Conservation (phyloP, 768 basidiomycete species). For the Gloeophyllum trabeum region DNA sequence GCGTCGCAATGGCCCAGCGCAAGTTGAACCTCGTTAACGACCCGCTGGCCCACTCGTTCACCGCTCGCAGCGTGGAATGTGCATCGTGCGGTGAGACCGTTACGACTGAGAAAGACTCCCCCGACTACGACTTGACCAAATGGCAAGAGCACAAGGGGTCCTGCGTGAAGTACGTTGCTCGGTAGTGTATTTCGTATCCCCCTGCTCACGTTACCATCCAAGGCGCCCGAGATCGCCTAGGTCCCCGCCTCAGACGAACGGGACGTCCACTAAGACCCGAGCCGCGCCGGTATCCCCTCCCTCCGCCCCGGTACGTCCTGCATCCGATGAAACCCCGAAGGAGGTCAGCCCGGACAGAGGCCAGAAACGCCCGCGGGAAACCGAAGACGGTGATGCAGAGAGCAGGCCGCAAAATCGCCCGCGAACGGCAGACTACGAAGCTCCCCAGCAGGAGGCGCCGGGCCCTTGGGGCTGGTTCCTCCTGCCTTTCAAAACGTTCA, state of each 20-base stretch:
- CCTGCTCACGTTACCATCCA: slow-evolving; percentile 2
- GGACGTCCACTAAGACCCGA: slow-evolving; percentile 26
- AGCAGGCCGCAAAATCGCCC: slow-evolving; percentile 41
- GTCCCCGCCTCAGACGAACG: slow-evolving; percentile 13
- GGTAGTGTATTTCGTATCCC: neutral
- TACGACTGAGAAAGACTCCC: slow-evolving; percentile 29
- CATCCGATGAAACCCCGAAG: no score
- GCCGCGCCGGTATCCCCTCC: slow-evolving; percentile 17
- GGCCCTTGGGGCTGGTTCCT: slow-evolving; percentile 46
- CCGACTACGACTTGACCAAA: slow-evolving; percentile 43
- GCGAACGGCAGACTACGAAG: slow-evolving; percentile 33
- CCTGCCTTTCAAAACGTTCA: slow-evolving; percentile 51
- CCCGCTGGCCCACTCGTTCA: slow-evolving; percentile 40
- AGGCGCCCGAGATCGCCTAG: slow-evolving; percentile 6
- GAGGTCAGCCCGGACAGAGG: slow-evolving; percentile 20
- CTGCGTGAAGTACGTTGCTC: slow-evolving; percentile 28
- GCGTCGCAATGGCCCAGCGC: slow-evolving; percentile 51
- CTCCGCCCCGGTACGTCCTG: neutral
- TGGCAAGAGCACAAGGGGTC: slow-evolving; percentile 54
- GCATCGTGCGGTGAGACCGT: slow-evolving; percentile 35
- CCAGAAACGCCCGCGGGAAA: slow-evolving; percentile 40
- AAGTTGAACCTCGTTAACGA: slow-evolving; percentile 57
- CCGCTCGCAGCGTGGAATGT: slow-evolving; percentile 36
- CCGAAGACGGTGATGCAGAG: slow-evolving; percentile 18
- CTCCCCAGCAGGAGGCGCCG: slow-evolving; percentile 33